These are phyloP conservation scores for Xylaria telfairii DNA, from an alignment of 495 filamentous ascomycete genomes.

Conservation along the genomic window DNA sequence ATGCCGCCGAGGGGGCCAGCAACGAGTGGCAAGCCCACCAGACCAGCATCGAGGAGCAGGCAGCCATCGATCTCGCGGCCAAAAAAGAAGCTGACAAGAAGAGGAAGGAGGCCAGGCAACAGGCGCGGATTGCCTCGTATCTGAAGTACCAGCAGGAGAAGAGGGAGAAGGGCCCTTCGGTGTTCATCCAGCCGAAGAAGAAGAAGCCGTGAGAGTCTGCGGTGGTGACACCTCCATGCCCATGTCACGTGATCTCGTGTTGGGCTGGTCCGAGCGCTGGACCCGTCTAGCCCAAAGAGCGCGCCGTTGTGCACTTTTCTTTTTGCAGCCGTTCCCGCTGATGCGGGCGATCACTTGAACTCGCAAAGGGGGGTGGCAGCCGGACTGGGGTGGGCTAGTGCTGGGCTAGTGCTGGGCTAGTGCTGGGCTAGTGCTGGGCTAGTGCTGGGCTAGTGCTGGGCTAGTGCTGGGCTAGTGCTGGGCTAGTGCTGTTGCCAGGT, in stretches of 20 bases:
- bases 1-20: not conserved
- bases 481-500: constrained; percentile 1
- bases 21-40: not conserved
- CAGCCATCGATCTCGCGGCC: not conserved
- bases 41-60: constrained; percentile 1
- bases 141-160: not conserved
- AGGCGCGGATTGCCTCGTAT: not conserved
- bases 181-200: not conserved
- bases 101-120: not conserved
- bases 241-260: constrained; percentile 27
- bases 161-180: not conserved
- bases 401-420: not conserved
- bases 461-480: no score
- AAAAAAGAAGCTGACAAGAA: not conserved
- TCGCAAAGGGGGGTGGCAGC: not conserved
- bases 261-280: constrained; percentile 20
- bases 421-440: no score
- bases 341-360: constrained; percentile 25
- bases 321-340: constrained; percentile 25
- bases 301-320: constrained; percentile 14
- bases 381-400: not conserved
- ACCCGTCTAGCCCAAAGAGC: constrained; percentile 15
- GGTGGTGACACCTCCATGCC: no score
- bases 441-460: no score
- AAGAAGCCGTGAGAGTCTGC: no score